phyloP scores from a whole-genome alignment of 768 basidiomycete genomes.

The Pleurotus platypus region DNA sequence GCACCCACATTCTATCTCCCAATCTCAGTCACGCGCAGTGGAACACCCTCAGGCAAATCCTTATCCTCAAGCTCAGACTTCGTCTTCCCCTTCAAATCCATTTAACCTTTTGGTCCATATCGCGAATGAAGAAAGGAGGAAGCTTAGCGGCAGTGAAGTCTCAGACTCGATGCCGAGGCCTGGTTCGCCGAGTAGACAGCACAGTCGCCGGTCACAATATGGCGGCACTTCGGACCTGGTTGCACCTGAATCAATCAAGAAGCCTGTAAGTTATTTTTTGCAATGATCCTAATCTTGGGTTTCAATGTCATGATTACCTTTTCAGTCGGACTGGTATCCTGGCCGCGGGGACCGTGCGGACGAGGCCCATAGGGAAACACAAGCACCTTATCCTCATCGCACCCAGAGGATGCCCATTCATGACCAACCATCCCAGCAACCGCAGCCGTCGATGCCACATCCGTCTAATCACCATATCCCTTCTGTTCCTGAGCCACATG shows the following conservation, averaged over 20 bases:
- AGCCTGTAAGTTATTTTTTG: not conserved
- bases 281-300: not conserved
- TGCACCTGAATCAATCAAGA: not conserved
- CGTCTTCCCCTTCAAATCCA: slow-evolving; percentile 5
- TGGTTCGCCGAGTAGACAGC: slow-evolving; percentile 3
- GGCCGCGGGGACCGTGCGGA: not conserved
- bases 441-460: not conserved
- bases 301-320: not conserved
- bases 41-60: slow-evolving; percentile 1
- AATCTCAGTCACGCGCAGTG: not conserved
- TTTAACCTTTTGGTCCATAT: slow-evolving; percentile 66
- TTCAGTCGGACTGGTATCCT: not conserved
- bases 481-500: not conserved
- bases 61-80: slow-evolving; percentile 5
- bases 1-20: slow-evolving; percentile 1
- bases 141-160: slow-evolving; percentile 29
- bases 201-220: slow-evolving; percentile 7
- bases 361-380: not conserved
- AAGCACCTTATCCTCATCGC: slow-evolving; percentile 1
- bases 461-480: not conserved
- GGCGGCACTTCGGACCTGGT: slow-evolving; percentile 9
- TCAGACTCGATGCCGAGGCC: slow-evolving; percentile 1
- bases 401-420: slow-evolving; percentile 4
- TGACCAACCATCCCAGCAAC: not conserved
- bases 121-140: slow-evolving; percentile 61